Conservation (phyloP, 768 basidiomycete genomes). For the Aureoboletus auriporus region DNA sequence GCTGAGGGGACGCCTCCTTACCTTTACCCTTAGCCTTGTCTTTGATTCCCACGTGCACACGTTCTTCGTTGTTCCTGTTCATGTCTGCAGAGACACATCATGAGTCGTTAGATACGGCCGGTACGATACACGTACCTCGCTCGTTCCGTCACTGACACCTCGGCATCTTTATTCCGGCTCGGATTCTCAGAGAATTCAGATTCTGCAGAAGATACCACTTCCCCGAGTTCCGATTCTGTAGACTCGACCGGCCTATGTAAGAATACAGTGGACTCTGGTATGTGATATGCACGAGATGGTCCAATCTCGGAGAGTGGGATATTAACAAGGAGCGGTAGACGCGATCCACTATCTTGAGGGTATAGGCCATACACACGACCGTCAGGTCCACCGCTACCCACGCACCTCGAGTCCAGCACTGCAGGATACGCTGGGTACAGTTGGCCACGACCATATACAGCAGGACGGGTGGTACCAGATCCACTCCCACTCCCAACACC, state of each 20-base stretch:
- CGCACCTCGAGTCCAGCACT: slow-evolving; percentile 11
- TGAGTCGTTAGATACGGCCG: not conserved
- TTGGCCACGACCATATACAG: not conserved
- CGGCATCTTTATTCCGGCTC: slow-evolving; percentile 17
- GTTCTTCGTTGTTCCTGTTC: not conserved
- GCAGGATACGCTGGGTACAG: slow-evolving; percentile 9
- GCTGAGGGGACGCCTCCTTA: slow-evolving; percentile 5
- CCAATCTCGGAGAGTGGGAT: not conserved
- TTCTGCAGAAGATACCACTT: slow-evolving; percentile 21
- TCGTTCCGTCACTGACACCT: not conserved
- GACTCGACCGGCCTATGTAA: not conserved
- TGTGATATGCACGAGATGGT: slow-evolving; percentile 7
- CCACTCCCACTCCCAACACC: slow-evolving; percentile 15
- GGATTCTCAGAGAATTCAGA: slow-evolving; percentile 23
- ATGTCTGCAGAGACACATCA: not conserved
- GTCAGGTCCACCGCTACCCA: not conserved
- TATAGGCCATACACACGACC: not conserved
- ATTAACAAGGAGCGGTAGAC: not conserved
- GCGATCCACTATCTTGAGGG: not conserved
- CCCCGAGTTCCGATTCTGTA: slow-evolving; percentile 23
- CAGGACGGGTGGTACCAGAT: slow-evolving; percentile 14
- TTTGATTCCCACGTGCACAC: not conserved
- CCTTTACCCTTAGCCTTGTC: slow-evolving; percentile 13
- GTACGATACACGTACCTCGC: slow-evolving; percentile 8
- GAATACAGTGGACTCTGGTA: not conserved